Evolutionary conservation across 2,329 filamentous ascomycete species (phyloP).

Genomic region (Colletotrichum sp.): DNA sequence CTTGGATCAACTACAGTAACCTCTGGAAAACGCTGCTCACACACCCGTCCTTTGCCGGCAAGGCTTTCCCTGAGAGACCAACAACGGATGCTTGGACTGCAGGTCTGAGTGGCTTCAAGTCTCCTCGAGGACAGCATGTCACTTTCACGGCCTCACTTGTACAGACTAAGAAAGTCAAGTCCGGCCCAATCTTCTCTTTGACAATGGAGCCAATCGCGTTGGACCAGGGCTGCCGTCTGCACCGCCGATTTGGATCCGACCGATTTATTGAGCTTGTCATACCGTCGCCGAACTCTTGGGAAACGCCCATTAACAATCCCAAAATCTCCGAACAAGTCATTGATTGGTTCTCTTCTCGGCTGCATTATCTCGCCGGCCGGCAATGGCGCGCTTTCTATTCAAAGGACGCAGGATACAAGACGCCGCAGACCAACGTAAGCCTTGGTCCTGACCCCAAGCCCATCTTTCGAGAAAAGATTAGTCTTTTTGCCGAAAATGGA

Average conservation of each 20-base stretch:
- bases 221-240: constrained; percentile 55
- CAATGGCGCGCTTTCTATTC: constrained; percentile 53
- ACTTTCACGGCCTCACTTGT: constrained; percentile 40
- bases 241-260: constrained; percentile 61
- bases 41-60: constrained; percentile 45
- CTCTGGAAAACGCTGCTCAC: constrained; percentile 46
- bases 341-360: constrained; percentile 41
- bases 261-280: constrained; percentile 62
- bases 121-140: constrained; percentile 38
- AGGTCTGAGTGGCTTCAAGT: constrained; percentile 40
- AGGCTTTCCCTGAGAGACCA: constrained; percentile 53
- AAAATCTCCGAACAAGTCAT: constrained; percentile 22
- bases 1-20: constrained; percentile 46
- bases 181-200: constrained; percentile 48
- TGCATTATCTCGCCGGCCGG: constrained; percentile 51
- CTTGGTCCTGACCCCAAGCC: constrained; percentile 25
- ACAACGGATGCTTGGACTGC: constrained; percentile 49
- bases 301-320: constrained; percentile 29
- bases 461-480: constrained; percentile 28
- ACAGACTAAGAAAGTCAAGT: constrained; percentile 12
- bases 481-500: constrained; percentile 60
- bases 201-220: constrained; percentile 53
- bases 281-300: constrained; percentile 43
- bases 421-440: constrained; percentile 38
- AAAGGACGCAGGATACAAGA: constrained; percentile 26